phyloP scores from a whole-genome alignment of 2,329 filamentous ascomycete genomes.

The Calonectria hongkongensis region DNA sequence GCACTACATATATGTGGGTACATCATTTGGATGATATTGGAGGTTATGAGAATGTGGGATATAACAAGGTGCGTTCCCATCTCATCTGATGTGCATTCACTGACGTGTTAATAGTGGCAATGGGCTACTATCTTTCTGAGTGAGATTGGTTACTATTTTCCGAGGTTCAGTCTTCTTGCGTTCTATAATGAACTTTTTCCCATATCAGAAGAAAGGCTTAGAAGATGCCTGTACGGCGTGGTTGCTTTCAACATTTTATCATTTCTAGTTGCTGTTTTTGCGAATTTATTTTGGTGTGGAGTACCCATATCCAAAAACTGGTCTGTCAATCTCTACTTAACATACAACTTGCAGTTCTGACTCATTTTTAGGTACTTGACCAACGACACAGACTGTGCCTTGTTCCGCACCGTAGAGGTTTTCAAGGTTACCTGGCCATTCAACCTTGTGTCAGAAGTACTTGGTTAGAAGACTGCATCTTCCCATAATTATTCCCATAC shows the following conservation, averaged over 20 bases:
- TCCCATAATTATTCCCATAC: background rate
- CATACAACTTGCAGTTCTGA: too few species aligned
- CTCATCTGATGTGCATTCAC: background rate
- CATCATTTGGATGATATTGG: background rate
- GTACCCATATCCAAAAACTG: background rate
- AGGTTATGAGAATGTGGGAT: background rate
- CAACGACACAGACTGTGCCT: background rate
- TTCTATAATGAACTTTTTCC: background rate
- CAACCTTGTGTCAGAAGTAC: background rate
- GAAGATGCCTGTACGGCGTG: background rate
- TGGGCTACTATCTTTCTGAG: constrained; percentile 9
- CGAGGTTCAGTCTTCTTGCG: background rate
- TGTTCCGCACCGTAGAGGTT: background rate
- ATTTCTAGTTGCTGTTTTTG: background rate
- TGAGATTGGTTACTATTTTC: background rate
- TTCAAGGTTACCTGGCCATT: constrained; percentile 6
- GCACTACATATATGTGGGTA: background rate
- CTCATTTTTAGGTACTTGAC: background rate
- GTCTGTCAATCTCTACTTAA: background rate
- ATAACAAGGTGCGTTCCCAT: background rate
- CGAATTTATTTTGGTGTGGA: background rate
- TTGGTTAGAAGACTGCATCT: background rate
- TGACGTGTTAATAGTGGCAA: background rate
- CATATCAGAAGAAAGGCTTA: constrained; percentile 4
- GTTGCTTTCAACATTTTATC: background rate